phyloP scores from a whole-genome alignment of 2,329 filamentous ascomycete species.

The Emergomyces orientalis region DNA sequence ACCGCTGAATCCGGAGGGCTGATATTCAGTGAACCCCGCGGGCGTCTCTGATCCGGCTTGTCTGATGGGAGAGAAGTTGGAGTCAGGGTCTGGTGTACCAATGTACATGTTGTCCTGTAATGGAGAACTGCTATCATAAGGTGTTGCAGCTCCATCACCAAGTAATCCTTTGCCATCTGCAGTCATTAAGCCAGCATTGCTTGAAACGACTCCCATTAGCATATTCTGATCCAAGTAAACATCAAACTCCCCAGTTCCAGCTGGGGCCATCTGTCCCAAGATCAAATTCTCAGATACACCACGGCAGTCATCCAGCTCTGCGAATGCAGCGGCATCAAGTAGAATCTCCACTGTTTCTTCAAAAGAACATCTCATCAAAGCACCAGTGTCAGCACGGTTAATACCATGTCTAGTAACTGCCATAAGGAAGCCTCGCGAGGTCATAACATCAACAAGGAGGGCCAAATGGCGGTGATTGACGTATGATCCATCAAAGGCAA shows the following conservation, averaged over 20 bases:
- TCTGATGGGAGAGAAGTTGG: conserved; percentile 62
- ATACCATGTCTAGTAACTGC: conserved; percentile 97
- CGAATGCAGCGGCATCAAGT: conserved; percentile 85
- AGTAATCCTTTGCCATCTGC: conserved; percentile 68
- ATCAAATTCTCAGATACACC: conserved; percentile 99
- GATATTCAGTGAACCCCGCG: conserved; percentile 54
- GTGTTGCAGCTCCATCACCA: conserved; percentile 75
- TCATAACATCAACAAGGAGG: conserved; percentile 95
- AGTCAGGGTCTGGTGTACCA: conserved; percentile 55
- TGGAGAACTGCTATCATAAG: conserved; percentile 69
- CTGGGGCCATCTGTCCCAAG: conserved; percentile 90
- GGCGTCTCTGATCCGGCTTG: conserved; percentile 56
- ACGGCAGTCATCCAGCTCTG: conserved; percentile 93
- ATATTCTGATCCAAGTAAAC: conserved; percentile 88
- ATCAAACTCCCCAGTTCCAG: conserved; percentile 94
- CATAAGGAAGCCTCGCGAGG: conserved; percentile 83
- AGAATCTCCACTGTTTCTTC: conserved; percentile 98
- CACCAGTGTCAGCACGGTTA: conserved; percentile 94
- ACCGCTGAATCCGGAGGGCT: conserved; percentile 54
- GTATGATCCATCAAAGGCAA: conserved; percentile 98
- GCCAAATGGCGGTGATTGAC: conserved; percentile 98
- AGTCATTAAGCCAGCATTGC: conserved; percentile 78
- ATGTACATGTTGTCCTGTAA: conserved; percentile 50
- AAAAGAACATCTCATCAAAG: conserved; percentile 98
- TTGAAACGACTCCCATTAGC: conserved; percentile 87